Conservation (phyloP, 139 green algal genomes). For the Tetraselmis striata region DNA sequence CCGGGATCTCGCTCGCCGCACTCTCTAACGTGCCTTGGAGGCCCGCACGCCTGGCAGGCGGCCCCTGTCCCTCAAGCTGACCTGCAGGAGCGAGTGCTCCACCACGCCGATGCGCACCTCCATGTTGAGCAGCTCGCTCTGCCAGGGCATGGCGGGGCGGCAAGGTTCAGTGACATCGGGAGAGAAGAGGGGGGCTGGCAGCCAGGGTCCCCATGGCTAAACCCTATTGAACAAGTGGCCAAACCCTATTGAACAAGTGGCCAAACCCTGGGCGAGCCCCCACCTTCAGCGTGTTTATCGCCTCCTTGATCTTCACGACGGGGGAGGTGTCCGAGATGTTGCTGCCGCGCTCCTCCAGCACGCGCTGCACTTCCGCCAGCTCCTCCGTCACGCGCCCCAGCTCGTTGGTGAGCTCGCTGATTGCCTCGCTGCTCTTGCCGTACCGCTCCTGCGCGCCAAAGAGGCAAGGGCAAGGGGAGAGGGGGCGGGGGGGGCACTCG, state of each 20-base stretch:
- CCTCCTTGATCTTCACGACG: slow-evolving; percentile 60
- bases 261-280: too few relatives aligned
- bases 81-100: slow-evolving; percentile 48
- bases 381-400: slow-evolving; percentile 51
- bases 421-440: slow-evolving; percentile 48
- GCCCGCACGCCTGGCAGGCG: neutral
- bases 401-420: slow-evolving; percentile 60
- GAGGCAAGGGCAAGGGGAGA: neutral
- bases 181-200: too few relatives aligned
- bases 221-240: too few relatives aligned
- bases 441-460: slow-evolving; percentile 10
- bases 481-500: too few relatives aligned
- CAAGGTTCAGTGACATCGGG: too few relatives aligned
- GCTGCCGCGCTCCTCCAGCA: slow-evolving; percentile 64
- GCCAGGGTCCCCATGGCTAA: too few relatives aligned
- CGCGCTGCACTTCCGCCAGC: slow-evolving; percentile 49
- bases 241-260: too few relatives aligned
- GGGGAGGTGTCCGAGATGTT: slow-evolving; percentile 71
- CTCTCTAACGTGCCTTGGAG: neutral
- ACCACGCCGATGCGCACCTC: slow-evolving; percentile 47
- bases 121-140: slow-evolving; percentile 56
- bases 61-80: slow-evolving; percentile 30
- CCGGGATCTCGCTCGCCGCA: too few relatives aligned
- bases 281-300: slow-evolving; percentile 52
- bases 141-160: too few relatives aligned